These are phyloP conservation scores for Starmera pachycereana DNA, from an alignment of 805 yeast species.

Conservation along the genomic window DNA sequence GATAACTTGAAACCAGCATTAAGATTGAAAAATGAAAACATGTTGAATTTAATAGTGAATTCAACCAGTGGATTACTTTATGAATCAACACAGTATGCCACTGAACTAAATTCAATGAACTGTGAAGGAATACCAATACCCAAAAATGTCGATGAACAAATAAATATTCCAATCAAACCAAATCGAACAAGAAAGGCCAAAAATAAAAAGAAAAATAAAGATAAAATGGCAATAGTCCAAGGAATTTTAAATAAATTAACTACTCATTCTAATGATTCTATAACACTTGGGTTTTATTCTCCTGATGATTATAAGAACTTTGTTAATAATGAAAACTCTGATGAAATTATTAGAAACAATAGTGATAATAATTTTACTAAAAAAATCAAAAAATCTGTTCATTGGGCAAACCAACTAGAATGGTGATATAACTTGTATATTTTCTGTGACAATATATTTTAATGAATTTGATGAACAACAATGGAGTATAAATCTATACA, in stretches of 20 bases:
- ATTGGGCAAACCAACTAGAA: constrained; percentile 2
- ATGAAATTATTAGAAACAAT: neutral
- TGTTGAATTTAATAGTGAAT: constrained; percentile 41
- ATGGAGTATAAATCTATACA: neutral
- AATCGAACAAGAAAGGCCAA: constrained; percentile 8
- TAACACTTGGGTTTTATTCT: constrained; percentile 14
- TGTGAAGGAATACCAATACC: constrained; percentile 57
- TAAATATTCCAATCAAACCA: constrained; percentile 37
- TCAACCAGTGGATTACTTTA: constrained; percentile 48
- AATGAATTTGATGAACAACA: neutral
- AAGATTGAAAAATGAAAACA: constrained; percentile 1
- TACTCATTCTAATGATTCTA: neutral
- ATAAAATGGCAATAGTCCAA: constrained; percentile 10
- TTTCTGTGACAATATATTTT: neutral
- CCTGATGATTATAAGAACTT: neutral
- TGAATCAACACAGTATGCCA: constrained; percentile 62
- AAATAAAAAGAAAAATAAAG: neutral
- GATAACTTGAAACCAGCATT: constrained; percentile 7
- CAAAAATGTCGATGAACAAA: constrained; percentile 43
- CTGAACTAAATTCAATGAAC: constrained; percentile 54
- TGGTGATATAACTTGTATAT: neutral
- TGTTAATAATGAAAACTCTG: neutral
- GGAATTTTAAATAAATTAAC: constrained; percentile 5
- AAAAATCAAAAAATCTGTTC: neutral
- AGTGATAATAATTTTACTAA: neutral